Evolutionary conservation across 345 rosid genomes (phyloP), one percentile per base, ranked within the genome.

Genomic region (Noccaea caerulescens): DNA sequence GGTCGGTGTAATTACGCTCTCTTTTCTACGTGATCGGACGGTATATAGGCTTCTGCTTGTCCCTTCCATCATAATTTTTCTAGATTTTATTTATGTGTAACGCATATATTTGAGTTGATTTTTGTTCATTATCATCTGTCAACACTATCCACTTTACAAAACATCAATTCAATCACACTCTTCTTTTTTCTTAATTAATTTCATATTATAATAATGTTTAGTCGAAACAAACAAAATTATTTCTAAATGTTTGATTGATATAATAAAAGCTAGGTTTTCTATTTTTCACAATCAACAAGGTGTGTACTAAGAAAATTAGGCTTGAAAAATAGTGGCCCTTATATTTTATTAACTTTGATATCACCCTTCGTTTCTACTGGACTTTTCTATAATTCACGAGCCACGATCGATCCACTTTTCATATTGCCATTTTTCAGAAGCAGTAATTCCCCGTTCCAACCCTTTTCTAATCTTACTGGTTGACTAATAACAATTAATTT

Each of bases 91-190:
- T 8, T 51, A 27, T 52, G 18, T 30, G 13, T 45, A 62, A 44
- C 11, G 8, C 44, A 13, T 10, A 7, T 38, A 23, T 12, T 50
- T 39, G n/a, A 33, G 65, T 25, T 46, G 57, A 46, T n/a, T n/a
- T 23, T 46, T 36, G 18, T 25, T 10, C 11, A 23, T 23, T 6
- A 13, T 65, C 10, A 37, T 25, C 49, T 69, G 58, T 34, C 62
- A 42, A 41, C 32, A 42, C 53, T 66, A 10, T 53, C 27, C 4
- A 59, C 73, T 46, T 47, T 57, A 58, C 65, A n/a, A 14, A 20
- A 58, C 49, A 36, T 69, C 73, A 47, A 47, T 10, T 69, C 66
- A 69, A 9, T 58, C 73, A 58, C 50, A 18, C 50, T 47, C 58
- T 7, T n/a, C 58, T 23, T 65, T 65, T 41, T 10, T 47, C 11